Evolutionary conservation across 2,329 filamentous ascomycete genomes (phyloP).

Genomic region (Stagonosporopsis chrysanthemi): DNA sequence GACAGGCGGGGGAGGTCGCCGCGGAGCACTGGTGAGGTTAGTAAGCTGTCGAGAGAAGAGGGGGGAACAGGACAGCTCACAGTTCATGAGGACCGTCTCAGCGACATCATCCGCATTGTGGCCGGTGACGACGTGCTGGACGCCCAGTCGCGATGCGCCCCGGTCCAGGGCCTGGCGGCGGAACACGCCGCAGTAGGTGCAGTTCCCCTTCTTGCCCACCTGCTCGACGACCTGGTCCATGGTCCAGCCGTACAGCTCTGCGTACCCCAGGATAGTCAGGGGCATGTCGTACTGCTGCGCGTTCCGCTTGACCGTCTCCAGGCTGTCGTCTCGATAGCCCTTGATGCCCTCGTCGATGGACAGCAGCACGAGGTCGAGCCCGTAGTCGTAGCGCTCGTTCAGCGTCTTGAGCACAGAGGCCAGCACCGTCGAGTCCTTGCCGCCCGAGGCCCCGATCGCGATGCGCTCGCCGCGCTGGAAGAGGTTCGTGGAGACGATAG

Average conservation of each 20-base stretch:
- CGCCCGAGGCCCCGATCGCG: constrained; percentile 94
- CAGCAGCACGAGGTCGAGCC: constrained; percentile 82
- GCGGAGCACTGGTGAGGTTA: constrained; percentile 66
- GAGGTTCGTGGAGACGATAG: constrained; percentile 80
- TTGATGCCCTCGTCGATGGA: constrained; percentile 98
- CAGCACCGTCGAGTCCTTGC: constrained; percentile 96
- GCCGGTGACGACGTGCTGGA: constrained; percentile 93
- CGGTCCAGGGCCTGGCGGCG: constrained; percentile 91
- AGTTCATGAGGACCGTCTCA: constrained; percentile 97
- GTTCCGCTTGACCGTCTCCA: constrained; percentile 97
- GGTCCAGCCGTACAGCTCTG: constrained; percentile 95
- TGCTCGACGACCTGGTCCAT: constrained; percentile 99
- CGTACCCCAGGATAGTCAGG: constrained; percentile 90
- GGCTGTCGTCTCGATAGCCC: constrained; percentile 92
- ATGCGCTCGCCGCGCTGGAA: constrained; percentile 85
- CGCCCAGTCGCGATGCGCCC: constrained; percentile 84
- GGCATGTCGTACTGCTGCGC: constrained; percentile 90
- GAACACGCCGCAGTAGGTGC: constrained; percentile 98
- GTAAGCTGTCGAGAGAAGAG: background rate
- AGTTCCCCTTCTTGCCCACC: constrained; percentile 97
- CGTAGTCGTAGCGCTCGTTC: constrained; percentile 88
- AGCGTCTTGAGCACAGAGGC: constrained; percentile 94
- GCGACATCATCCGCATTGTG: constrained; percentile 98
- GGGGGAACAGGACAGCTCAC: constrained; percentile 27
- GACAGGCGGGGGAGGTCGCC: constrained; percentile 89